Percentiles rank a stretch among this genome's conserved stretches.
Evolutionary conservation across 1,139 yeast genomes (phyloP).

Genomic region (Protomyces macrosporus): DNA sequence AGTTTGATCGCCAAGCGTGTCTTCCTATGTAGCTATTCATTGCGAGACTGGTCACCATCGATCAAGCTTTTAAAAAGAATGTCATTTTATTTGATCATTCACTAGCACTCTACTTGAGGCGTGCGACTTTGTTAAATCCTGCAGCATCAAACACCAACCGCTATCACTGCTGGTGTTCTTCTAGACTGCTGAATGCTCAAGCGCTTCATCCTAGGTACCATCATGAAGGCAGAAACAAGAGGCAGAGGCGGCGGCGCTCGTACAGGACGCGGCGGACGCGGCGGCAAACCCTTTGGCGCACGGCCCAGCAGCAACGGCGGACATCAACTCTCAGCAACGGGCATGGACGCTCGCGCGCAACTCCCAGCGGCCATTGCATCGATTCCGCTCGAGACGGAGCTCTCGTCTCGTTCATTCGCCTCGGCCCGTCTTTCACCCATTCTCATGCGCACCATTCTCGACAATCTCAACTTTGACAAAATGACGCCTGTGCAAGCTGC

Average conservation of each 20-base stretch:
- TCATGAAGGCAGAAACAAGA: not conserved
- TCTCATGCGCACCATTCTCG: slow-evolving; percentile 15
- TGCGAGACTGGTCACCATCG: not conserved
- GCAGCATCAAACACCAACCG: not conserved
- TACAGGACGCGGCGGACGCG: not conserved
- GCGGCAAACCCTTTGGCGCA: not conserved
- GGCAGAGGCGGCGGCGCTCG: not conserved
- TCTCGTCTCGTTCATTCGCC: not conserved
- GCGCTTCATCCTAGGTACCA: not conserved
- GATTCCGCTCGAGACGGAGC: not conserved
- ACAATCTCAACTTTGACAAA: slow-evolving; percentile 75
- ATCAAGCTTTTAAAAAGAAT: not conserved
- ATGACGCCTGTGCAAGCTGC: slow-evolving; percentile 94
- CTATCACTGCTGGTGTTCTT: not conserved
- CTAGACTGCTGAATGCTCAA: not conserved
- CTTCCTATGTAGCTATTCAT: too few species aligned
- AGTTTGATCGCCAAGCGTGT: too few species aligned
- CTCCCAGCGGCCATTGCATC: not conserved
- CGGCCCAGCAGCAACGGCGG: not conserved
- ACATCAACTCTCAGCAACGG: not conserved
- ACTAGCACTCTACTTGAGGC: not conserved
- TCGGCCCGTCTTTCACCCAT: slow-evolving; percentile 8
- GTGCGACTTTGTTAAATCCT: not conserved
- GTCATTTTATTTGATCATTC: not conserved
- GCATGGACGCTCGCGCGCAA: not conserved